Evolutionary conservation across 192 early-diverging fungal species (phyloP).

Genomic region (Kickxella alabastrina): DNA sequence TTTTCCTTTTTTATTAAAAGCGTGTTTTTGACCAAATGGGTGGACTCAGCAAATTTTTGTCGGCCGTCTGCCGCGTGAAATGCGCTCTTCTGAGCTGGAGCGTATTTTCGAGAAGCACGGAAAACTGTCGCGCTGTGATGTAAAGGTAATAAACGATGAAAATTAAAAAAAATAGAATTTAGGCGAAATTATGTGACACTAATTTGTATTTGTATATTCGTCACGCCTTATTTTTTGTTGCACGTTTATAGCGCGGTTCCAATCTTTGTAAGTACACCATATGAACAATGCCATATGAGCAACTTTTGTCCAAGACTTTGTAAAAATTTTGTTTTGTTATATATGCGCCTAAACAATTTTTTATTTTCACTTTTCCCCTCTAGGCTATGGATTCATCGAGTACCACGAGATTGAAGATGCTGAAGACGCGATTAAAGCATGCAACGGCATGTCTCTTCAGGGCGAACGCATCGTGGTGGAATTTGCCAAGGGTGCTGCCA

Average conservation of each 20-base stretch:
- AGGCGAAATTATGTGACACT: conserved; percentile 4
- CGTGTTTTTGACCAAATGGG: not conserved
- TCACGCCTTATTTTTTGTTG: not conserved
- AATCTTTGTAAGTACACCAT: conserved; percentile 16
- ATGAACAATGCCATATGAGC: too few relatives aligned
- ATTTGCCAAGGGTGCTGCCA: conserved; percentile 26
- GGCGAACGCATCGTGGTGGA: conserved; percentile 46
- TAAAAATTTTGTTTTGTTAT: too few relatives aligned
- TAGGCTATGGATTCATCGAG: conserved; percentile 44
- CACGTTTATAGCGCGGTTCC: conserved; percentile 23
- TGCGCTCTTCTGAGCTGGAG: conserved; percentile 23
- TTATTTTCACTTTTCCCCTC: too few relatives aligned
- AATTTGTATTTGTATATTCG: not conserved
- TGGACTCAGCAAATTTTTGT: conserved; percentile 45
- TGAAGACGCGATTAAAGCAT: conserved; percentile 16
- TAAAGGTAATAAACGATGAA: conserved; percentile 21
- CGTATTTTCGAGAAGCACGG: conserved; percentile 35
- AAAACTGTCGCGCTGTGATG: conserved; percentile 39
- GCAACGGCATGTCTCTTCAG: conserved; percentile 26
- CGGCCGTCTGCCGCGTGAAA: conserved; percentile 34
- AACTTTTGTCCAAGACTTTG: too few relatives aligned
- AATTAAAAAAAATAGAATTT: not conserved
- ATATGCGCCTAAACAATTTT: too few relatives aligned
- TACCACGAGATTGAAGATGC: conserved; percentile 13
- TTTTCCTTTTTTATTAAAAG: not conserved